Percentiles rank a stretch among this genome's conserved stretches.
These are phyloP conservation scores for Lantana camara DNA, from an alignment of 257 asterid genomes.

Conservation along the genomic window DNA sequence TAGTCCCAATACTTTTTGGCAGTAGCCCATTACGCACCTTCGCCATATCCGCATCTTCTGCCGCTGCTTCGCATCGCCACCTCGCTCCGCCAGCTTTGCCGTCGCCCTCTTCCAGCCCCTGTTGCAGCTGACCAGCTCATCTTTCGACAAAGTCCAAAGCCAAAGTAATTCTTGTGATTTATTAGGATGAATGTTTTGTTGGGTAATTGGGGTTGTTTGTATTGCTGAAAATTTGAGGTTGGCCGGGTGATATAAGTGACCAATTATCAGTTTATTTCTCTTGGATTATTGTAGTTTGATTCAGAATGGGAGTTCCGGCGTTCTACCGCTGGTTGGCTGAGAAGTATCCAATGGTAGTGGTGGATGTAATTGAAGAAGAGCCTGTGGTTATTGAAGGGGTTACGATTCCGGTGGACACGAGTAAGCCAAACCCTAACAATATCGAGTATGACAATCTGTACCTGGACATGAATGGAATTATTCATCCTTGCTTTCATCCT, in stretches of 20 bases:
- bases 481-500: constrained; percentile 97
- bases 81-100: too few relatives aligned
- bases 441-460: constrained; percentile 86
- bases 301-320: constrained; percentile 95
- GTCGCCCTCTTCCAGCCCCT: too few relatives aligned
- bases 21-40: too few relatives aligned
- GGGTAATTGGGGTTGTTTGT: background rate
- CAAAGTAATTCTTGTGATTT: too few relatives aligned
- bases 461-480: constrained; percentile 92
- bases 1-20: too few relatives aligned
- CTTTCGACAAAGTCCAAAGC: too few relatives aligned
- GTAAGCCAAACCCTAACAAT: constrained; percentile 84
- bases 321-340: constrained; percentile 98
- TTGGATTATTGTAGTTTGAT: constrained; percentile 12
- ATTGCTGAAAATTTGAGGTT: background rate
- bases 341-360: constrained; percentile 91
- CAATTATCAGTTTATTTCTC: too few relatives aligned
- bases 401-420: constrained; percentile 86
- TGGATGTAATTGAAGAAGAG: constrained; percentile 86
- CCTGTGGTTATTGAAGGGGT: constrained; percentile 73
- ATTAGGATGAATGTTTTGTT: too few relatives aligned
- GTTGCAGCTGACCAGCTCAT: too few relatives aligned
- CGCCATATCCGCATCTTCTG: too few relatives aligned
- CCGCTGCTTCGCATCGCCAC: too few relatives aligned
- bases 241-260: too few relatives aligned